Conservation (phyloP, 2,329 filamentous ascomycete species). For the Neofusicoccum umdonicola region DNA sequence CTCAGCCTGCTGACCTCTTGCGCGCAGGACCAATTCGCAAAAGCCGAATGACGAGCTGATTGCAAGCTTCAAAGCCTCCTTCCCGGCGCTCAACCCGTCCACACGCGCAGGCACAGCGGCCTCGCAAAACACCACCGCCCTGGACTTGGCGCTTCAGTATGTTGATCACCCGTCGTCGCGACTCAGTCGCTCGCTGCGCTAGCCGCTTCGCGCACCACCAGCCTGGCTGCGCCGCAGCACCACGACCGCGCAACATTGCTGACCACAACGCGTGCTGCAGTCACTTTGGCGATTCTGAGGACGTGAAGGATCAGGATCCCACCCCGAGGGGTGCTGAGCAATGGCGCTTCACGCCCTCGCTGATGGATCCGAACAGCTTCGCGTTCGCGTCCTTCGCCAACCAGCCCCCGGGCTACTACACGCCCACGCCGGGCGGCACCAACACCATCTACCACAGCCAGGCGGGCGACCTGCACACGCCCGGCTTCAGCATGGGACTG, state of each 20-base stretch:
- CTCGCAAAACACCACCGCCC: constrained; percentile 36
- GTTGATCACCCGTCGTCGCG: constrained; percentile 25
- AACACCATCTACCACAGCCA: constrained; percentile 79
- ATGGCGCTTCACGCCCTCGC: constrained; percentile 84
- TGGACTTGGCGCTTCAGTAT: constrained; percentile 46
- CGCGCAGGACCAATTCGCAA: constrained; percentile 68
- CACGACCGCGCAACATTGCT: neutral
- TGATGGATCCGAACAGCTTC: constrained; percentile 82
- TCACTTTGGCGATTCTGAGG: constrained; percentile 46
- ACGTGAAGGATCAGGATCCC: constrained; percentile 74
- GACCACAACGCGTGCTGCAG: constrained; percentile 28
- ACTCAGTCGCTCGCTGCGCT: constrained; percentile 20
- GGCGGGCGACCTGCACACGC: constrained; percentile 84
- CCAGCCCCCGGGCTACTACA: constrained; percentile 80
- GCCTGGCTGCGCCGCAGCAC: neutral
- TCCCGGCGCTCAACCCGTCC: constrained; percentile 62
- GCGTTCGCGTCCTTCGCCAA: constrained; percentile 77
- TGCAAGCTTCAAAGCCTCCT: constrained; percentile 78
- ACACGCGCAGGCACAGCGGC: constrained; percentile 46
- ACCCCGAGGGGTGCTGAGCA: constrained; percentile 78
- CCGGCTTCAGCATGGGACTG: constrained; percentile 69
- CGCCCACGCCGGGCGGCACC: constrained; percentile 77
- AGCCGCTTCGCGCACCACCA: constrained; percentile 8
- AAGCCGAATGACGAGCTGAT: constrained; percentile 85
- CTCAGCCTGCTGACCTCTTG: constrained; percentile 14